Conservation (phyloP, 208 protist species). For the Acanthamoeba healyi region DNA sequence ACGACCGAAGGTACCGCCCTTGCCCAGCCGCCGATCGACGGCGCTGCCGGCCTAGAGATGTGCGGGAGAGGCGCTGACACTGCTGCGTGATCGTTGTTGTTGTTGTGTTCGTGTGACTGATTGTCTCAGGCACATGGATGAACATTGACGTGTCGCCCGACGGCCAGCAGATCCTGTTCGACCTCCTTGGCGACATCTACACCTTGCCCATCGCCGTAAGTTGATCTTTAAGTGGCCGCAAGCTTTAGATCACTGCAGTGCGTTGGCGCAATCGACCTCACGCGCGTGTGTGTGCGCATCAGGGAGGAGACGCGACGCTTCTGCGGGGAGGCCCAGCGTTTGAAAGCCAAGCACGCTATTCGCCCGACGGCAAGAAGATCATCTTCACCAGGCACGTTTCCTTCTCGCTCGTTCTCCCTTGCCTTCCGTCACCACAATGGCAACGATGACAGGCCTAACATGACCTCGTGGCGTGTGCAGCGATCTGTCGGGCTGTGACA, state of each 20-base stretch:
- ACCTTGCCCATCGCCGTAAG: conserved; percentile 26
- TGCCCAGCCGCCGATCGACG: background rate
- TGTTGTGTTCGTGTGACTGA: background rate
- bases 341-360: conserved; percentile 33
- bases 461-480: background rate
- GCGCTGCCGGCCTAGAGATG: no score
- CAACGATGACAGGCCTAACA: no score
- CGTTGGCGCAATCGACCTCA: background rate
- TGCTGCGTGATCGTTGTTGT: no score
- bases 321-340: conserved; percentile 10
- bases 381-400: conserved; percentile 24
- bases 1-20: background rate
- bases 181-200: conserved; percentile 72
- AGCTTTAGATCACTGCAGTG: no score
- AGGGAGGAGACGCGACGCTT: background rate
- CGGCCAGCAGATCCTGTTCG: conserved; percentile 61
- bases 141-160: conserved; percentile 35
- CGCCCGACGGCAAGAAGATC: conserved; percentile 28
- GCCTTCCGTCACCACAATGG: no score
- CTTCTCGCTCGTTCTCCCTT: no score
- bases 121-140: conserved; percentile 21
- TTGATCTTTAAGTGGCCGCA: no score
- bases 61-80: no score
- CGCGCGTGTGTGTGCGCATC: background rate
- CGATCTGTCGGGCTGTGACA: conserved; percentile 65